These are phyloP conservation scores for Cutaneotrichosporon mucoides DNA, from an alignment of 1,284 basidiomycete genomes.

Conservation along the genomic window DNA sequence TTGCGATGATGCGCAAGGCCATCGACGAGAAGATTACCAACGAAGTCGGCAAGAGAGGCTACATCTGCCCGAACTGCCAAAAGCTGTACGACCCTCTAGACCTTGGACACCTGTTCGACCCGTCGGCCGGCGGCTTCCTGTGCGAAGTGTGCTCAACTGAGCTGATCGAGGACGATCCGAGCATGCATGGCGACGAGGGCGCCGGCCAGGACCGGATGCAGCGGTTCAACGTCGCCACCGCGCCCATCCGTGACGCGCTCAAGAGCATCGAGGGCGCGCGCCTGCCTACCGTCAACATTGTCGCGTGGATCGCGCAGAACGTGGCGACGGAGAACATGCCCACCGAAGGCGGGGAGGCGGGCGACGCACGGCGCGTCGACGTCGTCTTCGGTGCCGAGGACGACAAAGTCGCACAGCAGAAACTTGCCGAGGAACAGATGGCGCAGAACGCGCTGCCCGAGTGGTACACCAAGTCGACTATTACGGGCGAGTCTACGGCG, in stretches of 20 bases:
- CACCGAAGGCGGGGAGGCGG: conserved; percentile 60
- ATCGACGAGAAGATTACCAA: conserved; percentile 77
- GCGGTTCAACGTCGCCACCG: conserved; percentile 87
- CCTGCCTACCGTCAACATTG: conserved; percentile 40
- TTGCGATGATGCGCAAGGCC: conserved; percentile 86
- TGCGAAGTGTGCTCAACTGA: conserved; percentile 64
- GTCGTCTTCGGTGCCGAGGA: conserved; percentile 74
- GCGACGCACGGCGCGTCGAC: conserved; percentile 57
- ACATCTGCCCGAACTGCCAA: conserved; percentile 85
- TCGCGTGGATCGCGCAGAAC: conserved; percentile 44
- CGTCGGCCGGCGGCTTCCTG: conserved; percentile 27
- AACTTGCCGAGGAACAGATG: conserved; percentile 69
- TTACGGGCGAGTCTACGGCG: conserved; percentile 84
- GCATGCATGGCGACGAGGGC: conserved; percentile 46
- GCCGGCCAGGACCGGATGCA: conserved; percentile 82
- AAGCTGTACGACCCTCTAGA: conserved; percentile 82
- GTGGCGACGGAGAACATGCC: conserved; percentile 55
- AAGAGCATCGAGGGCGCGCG: conserved; percentile 73
- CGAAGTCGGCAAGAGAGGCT: conserved; percentile 94
- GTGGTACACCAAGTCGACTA: conserved; percentile 93
- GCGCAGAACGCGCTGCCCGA: conserved; percentile 86
- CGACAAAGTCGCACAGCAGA: conserved; percentile 71
- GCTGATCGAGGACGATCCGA: conserved; percentile 77
- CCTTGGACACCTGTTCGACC: conserved; percentile 68
- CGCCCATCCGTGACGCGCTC: conserved; percentile 77